phyloP scores from a whole-genome alignment of 495 filamentous ascomycete genomes.

The Talaromyces ruber region DNA sequence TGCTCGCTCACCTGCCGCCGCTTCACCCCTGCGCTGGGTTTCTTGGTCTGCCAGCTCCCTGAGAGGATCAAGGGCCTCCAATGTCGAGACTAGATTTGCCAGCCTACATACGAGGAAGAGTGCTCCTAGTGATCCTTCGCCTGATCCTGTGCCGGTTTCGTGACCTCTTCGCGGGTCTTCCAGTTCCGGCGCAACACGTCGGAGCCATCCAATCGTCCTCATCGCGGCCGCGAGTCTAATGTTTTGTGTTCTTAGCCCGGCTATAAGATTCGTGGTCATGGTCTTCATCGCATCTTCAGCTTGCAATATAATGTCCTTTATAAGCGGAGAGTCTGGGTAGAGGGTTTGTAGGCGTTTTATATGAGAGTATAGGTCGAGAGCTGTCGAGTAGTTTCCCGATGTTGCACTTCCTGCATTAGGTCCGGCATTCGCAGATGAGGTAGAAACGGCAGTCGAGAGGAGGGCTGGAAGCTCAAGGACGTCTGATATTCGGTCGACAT shows the following conservation, averaged over 20 bases:
- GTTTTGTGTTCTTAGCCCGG: conserved; percentile 62
- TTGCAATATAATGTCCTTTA: conserved; percentile 63
- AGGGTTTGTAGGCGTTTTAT: conserved; percentile 78
- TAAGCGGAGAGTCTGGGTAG: conserved; percentile 69
- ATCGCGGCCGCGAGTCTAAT: conserved; percentile 88
- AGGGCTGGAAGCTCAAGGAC: conserved; percentile 86
- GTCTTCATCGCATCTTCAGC: conserved; percentile 83
- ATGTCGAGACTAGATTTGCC: conserved; percentile 66
- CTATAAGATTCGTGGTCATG: conserved; percentile 80
- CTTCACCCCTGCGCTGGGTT: conserved; percentile 33
- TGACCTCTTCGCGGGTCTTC: conserved; percentile 35
- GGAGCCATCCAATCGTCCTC: conserved; percentile 85
- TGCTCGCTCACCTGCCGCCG: conserved; percentile 16
- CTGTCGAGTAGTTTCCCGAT: conserved; percentile 79
- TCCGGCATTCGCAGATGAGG: conserved; percentile 41
- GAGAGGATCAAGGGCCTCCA: conserved; percentile 79
- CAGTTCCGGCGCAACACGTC: conserved; percentile 76
- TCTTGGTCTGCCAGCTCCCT: conserved; percentile 88
- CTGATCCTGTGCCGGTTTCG: conserved; percentile 25
- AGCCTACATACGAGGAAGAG: conserved; percentile 84
- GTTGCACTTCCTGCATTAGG: conserved; percentile 26
- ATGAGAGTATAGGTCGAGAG: conserved; percentile 87
- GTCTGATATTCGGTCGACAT: conserved; percentile 83
- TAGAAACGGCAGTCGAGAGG: conserved; percentile 65
- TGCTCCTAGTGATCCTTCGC: conserved; percentile 62